phyloP scores from a whole-genome alignment of 116 monocot genomes.

The Phalaenopsis hybrid region DNA sequence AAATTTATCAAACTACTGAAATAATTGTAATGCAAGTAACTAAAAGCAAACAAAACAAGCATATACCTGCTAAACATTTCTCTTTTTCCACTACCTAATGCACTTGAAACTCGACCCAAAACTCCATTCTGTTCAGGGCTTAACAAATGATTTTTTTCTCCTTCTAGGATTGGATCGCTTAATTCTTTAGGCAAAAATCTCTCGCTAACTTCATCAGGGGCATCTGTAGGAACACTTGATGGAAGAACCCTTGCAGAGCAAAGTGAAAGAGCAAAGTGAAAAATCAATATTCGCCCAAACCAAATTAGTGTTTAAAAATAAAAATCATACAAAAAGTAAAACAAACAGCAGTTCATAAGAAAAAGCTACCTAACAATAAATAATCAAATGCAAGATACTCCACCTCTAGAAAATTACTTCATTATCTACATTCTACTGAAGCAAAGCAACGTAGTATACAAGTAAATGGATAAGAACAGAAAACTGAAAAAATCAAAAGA shows the following conservation, averaged over 20 bases:
- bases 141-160: constrained; percentile 46
- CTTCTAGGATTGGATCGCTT: constrained; percentile 20
- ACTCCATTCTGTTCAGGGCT: constrained; percentile 40
- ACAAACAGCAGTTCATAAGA: not conserved
- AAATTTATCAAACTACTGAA: not conserved
- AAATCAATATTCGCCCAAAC: not conserved
- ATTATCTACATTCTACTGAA: not conserved
- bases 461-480: not conserved
- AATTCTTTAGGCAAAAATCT: constrained; percentile 30
- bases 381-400: not conserved
- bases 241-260: constrained; percentile 34
- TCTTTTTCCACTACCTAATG: constrained; percentile 49
- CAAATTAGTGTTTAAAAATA: not conserved
- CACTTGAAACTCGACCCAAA: constrained; percentile 38
- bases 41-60: constrained; percentile 10
- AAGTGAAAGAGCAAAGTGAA: constrained; percentile 13
- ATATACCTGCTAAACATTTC: constrained; percentile 61
- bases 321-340: not conserved
- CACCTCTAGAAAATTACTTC: too few species aligned
- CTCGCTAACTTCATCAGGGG: constrained; percentile 31
- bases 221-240: constrained; percentile 31
- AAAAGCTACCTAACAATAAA: not conserved
- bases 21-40: not conserved
- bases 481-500: not conserved
- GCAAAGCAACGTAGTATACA: not conserved